A percentile compares a stretch with the other conserved stretches of the same genome.
Conservation (phyloP, 805 yeast genomes). For the Kurtzmaniella fragi region DNA sequence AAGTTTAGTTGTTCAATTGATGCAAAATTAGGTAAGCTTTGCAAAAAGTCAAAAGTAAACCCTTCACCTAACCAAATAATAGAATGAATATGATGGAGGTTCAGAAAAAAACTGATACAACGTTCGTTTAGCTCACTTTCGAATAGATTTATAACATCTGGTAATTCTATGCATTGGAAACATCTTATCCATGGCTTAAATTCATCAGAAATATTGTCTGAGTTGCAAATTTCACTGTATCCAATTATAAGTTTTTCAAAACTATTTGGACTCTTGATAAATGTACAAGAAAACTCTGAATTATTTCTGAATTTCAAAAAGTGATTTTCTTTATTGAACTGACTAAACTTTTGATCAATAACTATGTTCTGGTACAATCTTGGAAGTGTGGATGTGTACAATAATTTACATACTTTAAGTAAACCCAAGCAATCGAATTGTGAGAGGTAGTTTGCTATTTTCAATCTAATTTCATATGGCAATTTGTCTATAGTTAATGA, state of each 20-base stretch:
- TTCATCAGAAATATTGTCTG: background rate
- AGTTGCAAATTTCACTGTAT: constrained; percentile 6
- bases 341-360: constrained; percentile 33
- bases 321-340: constrained; percentile 22
- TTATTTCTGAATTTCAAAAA: constrained; percentile 3
- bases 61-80: constrained; percentile 28
- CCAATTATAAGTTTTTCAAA: constrained; percentile 29
- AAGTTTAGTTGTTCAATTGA: constrained; percentile 20
- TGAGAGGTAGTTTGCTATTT: constrained; percentile 26
- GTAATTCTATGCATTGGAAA: constrained; percentile 32
- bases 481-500: constrained; percentile 18
- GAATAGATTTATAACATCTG: constrained; percentile 36
- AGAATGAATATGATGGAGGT: constrained; percentile 20
- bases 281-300: constrained; percentile 15
- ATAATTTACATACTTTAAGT: constrained; percentile 20
- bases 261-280: constrained; percentile 34
- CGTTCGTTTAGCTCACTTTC: constrained; percentile 23
- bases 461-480: constrained; percentile 32
- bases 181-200: constrained; percentile 12
- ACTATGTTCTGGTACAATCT: constrained; percentile 36
- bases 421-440: constrained; percentile 35
- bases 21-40: constrained; percentile 23
- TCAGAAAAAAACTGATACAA: constrained; percentile 21
- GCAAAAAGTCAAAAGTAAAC: constrained; percentile 22
- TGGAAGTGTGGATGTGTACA: constrained; percentile 25